Conservation (phyloP, 1,284 basidiomycete species). For the Ustilago sp. region DNA sequence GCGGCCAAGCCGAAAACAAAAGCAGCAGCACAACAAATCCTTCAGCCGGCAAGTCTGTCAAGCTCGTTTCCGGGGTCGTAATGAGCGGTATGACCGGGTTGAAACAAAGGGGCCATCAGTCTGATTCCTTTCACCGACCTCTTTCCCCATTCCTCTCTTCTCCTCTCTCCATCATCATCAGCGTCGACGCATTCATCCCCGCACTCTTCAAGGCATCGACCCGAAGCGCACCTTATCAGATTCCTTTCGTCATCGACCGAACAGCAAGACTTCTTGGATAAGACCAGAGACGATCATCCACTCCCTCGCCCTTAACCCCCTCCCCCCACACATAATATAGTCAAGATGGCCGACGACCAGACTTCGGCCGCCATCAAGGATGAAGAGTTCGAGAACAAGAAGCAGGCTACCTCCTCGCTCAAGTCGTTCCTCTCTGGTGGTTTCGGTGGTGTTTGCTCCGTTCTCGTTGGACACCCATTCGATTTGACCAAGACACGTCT, state of each 20-base stretch:
- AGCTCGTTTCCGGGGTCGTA: slow-evolving; percentile 9
- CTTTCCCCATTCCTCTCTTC: not conserved
- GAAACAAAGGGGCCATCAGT: not conserved
- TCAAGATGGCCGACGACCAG: slow-evolving; percentile 61
- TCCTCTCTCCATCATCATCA: slow-evolving; percentile 7
- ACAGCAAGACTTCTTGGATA: not conserved
- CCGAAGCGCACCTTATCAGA: not conserved
- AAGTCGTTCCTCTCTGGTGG: slow-evolving; percentile 76
- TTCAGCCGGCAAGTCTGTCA: slow-evolving; percentile 4
- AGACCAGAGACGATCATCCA: not conserved
- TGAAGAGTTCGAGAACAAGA: slow-evolving; percentile 58
- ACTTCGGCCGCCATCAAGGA: slow-evolving; percentile 51
- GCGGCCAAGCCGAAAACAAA: slow-evolving; percentile 11
- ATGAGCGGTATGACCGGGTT: not conserved
- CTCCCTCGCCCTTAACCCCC: not conserved
- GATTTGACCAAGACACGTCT: slow-evolving; percentile 93
- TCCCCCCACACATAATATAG: slow-evolving; percentile 13
- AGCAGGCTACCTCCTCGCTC: slow-evolving; percentile 61
- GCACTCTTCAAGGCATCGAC: not conserved
- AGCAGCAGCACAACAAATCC: not conserved
- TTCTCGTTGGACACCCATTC: slow-evolving; percentile 95
- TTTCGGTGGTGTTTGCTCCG: slow-evolving; percentile 86
- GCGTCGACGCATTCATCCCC: slow-evolving; percentile 2
- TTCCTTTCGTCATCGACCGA: not conserved
- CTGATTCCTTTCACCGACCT: not conserved